Percentiles rank a stretch among this genome's conserved stretches.
Evolutionary conservation across 2,329 filamentous ascomycete species (phyloP).

Genomic region (Aspergillus sp.): DNA sequence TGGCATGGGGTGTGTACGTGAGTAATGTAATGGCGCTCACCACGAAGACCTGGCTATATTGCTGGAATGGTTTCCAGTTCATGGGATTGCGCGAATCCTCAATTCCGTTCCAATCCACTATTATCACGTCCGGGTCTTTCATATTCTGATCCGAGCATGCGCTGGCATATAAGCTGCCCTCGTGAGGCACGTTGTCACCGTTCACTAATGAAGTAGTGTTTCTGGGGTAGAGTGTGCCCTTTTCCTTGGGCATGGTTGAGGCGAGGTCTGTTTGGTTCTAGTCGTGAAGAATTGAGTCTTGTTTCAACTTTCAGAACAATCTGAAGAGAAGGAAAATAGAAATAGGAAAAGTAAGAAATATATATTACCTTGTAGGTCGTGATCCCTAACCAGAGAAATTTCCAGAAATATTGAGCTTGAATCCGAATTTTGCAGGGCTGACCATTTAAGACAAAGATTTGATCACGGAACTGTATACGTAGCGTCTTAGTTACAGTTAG

Average conservation of each 20-base stretch:
- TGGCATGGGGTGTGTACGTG: neutral
- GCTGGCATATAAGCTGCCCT: neutral
- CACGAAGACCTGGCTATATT: neutral
- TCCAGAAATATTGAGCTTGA: neutral
- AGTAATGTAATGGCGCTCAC: conserved; percentile 2
- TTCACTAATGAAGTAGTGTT: neutral
- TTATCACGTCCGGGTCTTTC: neutral
- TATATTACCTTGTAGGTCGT: no score
- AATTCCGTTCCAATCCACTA: conserved; percentile 4
- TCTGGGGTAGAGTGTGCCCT: neutral
- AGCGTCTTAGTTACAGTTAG: neutral
- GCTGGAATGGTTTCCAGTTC: conserved; percentile 1
- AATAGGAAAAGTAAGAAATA: no score
- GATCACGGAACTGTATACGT: neutral
- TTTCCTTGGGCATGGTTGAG: neutral
- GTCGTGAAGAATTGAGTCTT: neutral
- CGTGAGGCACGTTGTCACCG: neutral
- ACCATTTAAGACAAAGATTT: neutral
- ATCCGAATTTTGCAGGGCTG: neutral
- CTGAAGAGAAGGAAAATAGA: no score
- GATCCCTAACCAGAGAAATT: no score
- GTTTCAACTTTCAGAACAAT: no score
- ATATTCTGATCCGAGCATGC: neutral
- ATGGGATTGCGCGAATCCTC: conserved; percentile 5
- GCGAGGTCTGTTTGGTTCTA: neutral